These are phyloP conservation scores for Alternaria conjuncta DNA, from an alignment of 2,329 filamentous ascomycete species.

Conservation along the genomic window DNA sequence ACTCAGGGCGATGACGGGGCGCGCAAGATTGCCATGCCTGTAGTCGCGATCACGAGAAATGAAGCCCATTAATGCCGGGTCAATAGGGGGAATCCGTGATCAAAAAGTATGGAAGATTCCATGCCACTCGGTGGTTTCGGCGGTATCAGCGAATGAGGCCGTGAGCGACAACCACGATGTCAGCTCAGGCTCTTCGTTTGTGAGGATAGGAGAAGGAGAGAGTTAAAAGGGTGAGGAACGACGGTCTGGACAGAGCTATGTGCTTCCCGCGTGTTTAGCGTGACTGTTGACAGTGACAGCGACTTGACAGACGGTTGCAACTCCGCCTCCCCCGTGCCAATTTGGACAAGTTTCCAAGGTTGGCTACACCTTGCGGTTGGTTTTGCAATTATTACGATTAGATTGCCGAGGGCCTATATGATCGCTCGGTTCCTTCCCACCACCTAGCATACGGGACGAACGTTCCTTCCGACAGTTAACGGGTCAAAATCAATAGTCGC, in stretches of 20 bases:
- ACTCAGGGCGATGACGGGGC: slow-evolving; percentile 2
- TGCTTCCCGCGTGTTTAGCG: background rate
- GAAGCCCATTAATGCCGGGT: background rate
- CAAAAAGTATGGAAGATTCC: background rate
- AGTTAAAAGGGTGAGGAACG: background rate
- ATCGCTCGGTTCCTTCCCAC: background rate
- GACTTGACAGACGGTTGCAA: background rate
- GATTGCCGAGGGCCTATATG: background rate
- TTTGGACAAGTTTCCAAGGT: background rate
- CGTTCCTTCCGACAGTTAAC: background rate
- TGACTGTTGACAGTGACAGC: background rate
- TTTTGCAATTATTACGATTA: background rate
- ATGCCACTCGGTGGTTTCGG: background rate
- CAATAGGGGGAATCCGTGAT: background rate
- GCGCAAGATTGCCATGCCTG: background rate
- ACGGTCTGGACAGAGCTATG: background rate
- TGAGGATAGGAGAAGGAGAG: background rate
- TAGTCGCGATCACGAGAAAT: background rate
- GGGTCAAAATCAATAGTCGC: background rate
- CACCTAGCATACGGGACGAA: background rate
- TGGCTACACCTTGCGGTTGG: background rate
- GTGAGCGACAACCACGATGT: background rate
- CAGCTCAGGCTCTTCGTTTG: background rate
- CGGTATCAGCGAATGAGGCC: background rate
- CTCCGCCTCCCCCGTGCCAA: background rate